Evolutionary conservation across 2,329 filamentous ascomycete species (phyloP), one percentile per base, ranked within the genome.

Genomic region (Aspergillus ustus): DNA sequence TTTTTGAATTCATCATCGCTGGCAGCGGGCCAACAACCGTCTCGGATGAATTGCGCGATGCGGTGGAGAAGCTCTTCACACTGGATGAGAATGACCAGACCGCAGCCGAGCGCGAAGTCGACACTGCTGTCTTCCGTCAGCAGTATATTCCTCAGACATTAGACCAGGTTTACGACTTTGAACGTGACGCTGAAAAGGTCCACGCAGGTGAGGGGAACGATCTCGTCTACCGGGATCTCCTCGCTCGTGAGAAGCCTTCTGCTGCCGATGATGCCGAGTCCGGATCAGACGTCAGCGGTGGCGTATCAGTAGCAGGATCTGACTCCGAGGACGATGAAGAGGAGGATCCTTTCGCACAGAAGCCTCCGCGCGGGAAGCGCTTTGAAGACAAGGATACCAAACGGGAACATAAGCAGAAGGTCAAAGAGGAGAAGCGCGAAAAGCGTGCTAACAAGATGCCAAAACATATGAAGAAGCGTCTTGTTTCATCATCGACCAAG

Each of bases 61-160:
- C 82, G 1, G 78, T 97, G 19, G 87, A 93, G 65, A 84, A 84
- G 58, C 77, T 97, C 3, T 91, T 91, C 70, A 82, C 85, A 61
- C 79, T 82, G 20, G 82, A 85, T 34, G 80, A 81, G 19, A 28
- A 25, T 0, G 77, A 81, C 13, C 63, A 79, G 7, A 81, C 77
- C 1, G 81, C 82, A 1, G 81, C 82, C 51, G 82, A 84, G 4
- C 83, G 85, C 57, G 82, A 87, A 19, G 87, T 94, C 9, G 91
- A 97, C 70, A 92, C 93, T 60, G 91, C 95, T 67, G 95, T 98
- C 6, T 99, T 97, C 81, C 87, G 94, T 70, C 91, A 97, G 71
- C 92, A 97, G 76, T 99, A 96, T 76, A 98, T 99, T 56, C 95
- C 95, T 0, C 93, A 97, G 77, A 98, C 91, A 0, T 83, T 99